Base-by-base conservation (phyloP, 2,329 filamentous ascomycete species). In the Ceratocystis lukuohia region DNA sequence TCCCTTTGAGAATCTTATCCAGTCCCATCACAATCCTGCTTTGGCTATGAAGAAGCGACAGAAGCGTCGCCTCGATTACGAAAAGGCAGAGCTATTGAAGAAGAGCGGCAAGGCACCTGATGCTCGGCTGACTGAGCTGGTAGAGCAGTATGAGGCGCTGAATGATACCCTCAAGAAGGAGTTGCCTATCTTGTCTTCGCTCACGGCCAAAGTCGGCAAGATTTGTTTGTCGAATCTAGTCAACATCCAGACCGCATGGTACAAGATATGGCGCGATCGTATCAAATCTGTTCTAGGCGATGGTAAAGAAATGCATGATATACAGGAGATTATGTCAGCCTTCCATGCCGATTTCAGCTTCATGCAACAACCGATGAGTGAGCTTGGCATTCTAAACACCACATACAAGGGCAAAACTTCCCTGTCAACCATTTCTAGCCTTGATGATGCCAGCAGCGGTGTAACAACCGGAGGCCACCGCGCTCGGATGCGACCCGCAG, bases 161-260 rank as follows among this genome's bases (percentile, higher is more conserved):
- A 97, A 97, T 73, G 90, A 96, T 69, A 91, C 93, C 0, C 80
- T 97, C 68, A 96, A 96, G 76, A 88, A 93, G 70, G 93, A 97
- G 74, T 81, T 99, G 61, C 93, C 93, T 1, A 87, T 87, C 73
- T 81, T 99, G 17, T 96, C 94, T 64, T 77, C 79, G 6, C 77
- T 94, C 69, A 96, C 93, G 1, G 89, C 90, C 69, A 88, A 87
- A 71, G 79, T 96, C 69, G 91, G 94, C 71, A 89, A 91, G 71
- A 87, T 88, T 28, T 93, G 90, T 71, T 80, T 96, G 56, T 84
- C 83, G 67, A 91, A 91, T 71, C 91, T 97, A 72, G 84, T 96
- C 70, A 85, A 88, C 69, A 87, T 96, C 59, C 92, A 96, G 75
- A 82, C 84, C 20, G 81, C 84, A 62, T 99, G 93, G 93, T 92